Evolutionary conservation across 2,329 filamentous ascomycete species (phyloP), one percentile per base, ranked within the genome.

Genomic region (Penicillium decumbens): DNA sequence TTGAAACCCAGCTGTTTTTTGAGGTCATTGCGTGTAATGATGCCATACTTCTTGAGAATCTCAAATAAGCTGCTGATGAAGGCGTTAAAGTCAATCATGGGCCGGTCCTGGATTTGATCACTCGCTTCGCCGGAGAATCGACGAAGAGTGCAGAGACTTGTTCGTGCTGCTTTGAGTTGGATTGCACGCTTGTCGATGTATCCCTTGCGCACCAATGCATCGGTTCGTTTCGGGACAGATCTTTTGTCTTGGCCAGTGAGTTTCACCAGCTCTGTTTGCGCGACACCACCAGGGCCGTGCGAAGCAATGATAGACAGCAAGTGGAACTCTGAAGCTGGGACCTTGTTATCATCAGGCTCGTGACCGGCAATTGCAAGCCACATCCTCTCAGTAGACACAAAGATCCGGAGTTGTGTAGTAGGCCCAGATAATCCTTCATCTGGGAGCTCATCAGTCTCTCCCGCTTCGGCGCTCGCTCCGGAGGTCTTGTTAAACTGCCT

Each of bases 171-270:
- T 49, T 72, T 73, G 20, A 72, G 68, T 27, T 78, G 70, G 15
- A 80, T 72, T 7, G 68, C 62, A 45, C 72, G 71, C 59, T 85
- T 85, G 35, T 77, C 72, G 46, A 85, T 84, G 61, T 85, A 84
- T 0, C 82, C 82, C 55, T 80, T 82, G 8, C 30, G 71, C 65
- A 5, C 72, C 33, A 85, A 69, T 3, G 71, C 65, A 53, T 83
- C 79, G 3, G 82, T 85, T 33, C 82, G 73, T 53, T 79, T 75
- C 1, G 82, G 82, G 2, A 85, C 77, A 1, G 82, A 85, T 40
- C 82, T 75, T 61, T 84, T 85, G 63, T 85, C 82, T 65, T 85
- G 82, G 5, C 79, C 79, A 54, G 79, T 81, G 20, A 78, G 58
- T 45, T 66, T 70, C 35, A 75, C 73, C 32, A 85, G 65, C 2